Conservation (phyloP, 305 asterid genomes). For the Plantago coronopus region DNA sequence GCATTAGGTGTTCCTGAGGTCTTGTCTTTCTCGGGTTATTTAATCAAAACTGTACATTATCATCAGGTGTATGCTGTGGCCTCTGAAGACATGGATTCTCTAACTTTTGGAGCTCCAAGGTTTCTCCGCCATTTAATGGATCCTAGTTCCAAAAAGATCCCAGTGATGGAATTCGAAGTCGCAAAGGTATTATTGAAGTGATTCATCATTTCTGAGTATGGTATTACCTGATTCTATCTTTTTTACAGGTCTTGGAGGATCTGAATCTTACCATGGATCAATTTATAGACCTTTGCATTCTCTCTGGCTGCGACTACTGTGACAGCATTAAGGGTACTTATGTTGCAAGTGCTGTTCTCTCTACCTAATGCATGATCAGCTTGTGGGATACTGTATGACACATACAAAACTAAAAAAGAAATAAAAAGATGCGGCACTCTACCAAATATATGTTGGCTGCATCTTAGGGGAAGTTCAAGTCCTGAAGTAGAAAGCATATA, state of each 20-base stretch:
- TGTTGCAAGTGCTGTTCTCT: not conserved
- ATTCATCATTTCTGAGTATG: slow-evolving; percentile 16
- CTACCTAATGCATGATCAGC: too few relatives aligned
- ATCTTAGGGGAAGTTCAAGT: too few relatives aligned
- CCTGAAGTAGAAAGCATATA: too few relatives aligned
- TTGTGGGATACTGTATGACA: too few relatives aligned
- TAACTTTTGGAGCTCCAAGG: slow-evolving; percentile 88
- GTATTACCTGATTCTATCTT: not conserved
- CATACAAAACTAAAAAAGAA: too few relatives aligned
- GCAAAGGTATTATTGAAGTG: slow-evolving; percentile 51
- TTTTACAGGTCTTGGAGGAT: slow-evolving; percentile 73
- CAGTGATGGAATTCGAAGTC: slow-evolving; percentile 96
- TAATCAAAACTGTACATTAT: slow-evolving; percentile 21
- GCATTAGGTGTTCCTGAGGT: not conserved
- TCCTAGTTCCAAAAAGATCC: slow-evolving; percentile 91
- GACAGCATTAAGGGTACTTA: slow-evolving; percentile 61
- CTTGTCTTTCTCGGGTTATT: slow-evolving; percentile 7
- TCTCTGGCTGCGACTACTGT: slow-evolving; percentile 94
- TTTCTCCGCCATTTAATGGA: slow-evolving; percentile 97
- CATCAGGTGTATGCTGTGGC: slow-evolving; percentile 91
- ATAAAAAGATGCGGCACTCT: too few relatives aligned
- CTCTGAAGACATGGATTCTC: slow-evolving; percentile 98
- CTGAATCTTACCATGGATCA: slow-evolving; percentile 91
- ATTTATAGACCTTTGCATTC: slow-evolving; percentile 91
- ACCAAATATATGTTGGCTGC: too few relatives aligned